Evolutionary conservation across 2,329 filamentous ascomycete genomes (phyloP), one percentile per base, ranked within the genome.

Genomic region (Xylariaceae sp.): DNA sequence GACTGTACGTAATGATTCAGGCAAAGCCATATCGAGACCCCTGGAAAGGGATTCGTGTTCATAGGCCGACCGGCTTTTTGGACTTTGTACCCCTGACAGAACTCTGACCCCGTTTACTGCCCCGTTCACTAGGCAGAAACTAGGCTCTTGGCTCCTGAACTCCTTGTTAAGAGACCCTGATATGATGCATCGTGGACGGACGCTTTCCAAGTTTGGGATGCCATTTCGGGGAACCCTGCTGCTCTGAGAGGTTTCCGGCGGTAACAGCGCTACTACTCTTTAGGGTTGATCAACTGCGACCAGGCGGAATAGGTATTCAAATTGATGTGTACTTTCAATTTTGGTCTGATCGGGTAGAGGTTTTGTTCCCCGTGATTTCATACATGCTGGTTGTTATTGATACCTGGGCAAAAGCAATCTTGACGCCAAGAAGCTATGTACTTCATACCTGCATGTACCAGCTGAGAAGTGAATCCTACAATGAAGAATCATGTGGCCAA

Each of bases 381-480:
- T n/a, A n/a, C n/a, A n/a, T n/a, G n/a, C n/a, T n/a, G n/a, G n/a
- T n/a, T n/a, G n/a, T n/a, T n/a, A n/a, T n/a, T n/a, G n/a, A n/a
- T n/a, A n/a, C n/a, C n/a, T n/a, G n/a, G 39, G 45, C 45, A 58
- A 58, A 58, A 50, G 40, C 50, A 54, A 58, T 39, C 21, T 37
- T 39, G 19, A 58, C 40, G 51, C 39, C 19, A 49, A n/a, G 55
- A 37, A 49, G 34, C 39, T 19, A 37, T 56, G 46, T 37, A 34
- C 45, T 49, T 45, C 44, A 45, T 46, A 48, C 47, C n/a, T n/a
- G n/a, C n/a, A n/a, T n/a, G n/a, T n/a, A n/a, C 40, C 46, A 59
- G 56, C 51, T 51, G 34, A 51, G 52, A 55, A 56, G 40, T 51
- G 46, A 56, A 59, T 56, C 51, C 56, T 56, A 59, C 56, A 26